A percentile compares a stretch with the other conserved stretches of the same genome.
Conservation (phyloP, 1,139 yeast genomes). For the Kodamaea ohmeri region DNA sequence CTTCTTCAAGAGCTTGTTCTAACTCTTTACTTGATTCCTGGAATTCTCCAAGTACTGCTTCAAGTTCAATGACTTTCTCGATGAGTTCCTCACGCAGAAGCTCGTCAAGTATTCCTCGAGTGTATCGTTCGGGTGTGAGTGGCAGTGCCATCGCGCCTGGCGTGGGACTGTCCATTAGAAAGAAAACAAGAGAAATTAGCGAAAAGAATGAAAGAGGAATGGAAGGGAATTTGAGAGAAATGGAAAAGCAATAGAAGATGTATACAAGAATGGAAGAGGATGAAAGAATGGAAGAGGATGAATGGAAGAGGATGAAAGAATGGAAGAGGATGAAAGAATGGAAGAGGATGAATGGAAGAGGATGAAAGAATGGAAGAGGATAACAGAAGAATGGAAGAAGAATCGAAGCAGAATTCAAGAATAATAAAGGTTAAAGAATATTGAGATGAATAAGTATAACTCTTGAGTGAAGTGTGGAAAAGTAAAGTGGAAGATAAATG, state of each 20-base stretch:
- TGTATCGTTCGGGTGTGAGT: slow-evolving; percentile 15
- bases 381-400: not conserved
- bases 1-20: slow-evolving; percentile 46
- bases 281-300: not conserved
- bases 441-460: too few relatives aligned
- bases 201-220: not conserved
- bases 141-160: slow-evolving; percentile 10
- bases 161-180: slow-evolving; percentile 14
- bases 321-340: not conserved
- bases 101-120: slow-evolving; percentile 16
- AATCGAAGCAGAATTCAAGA: not conserved
- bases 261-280: too few relatives aligned
- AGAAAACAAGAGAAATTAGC: not conserved
- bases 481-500: too few relatives aligned
- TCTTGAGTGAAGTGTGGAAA: too few relatives aligned
- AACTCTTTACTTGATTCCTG: slow-evolving; percentile 45
- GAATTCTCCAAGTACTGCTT: slow-evolving; percentile 37
- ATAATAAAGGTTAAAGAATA: not conserved
- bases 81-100: slow-evolving; percentile 29
- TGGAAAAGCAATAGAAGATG: not conserved
- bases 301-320: slow-evolving; percentile 1
- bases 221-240: not conserved
- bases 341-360: slow-evolving; percentile 1
- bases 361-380: slow-evolving; percentile 1
- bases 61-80: slow-evolving; percentile 34